These are phyloP conservation scores for Pseudevernia furfuracea DNA, from an alignment of 495 filamentous ascomycete genomes.

Conservation along the genomic window DNA sequence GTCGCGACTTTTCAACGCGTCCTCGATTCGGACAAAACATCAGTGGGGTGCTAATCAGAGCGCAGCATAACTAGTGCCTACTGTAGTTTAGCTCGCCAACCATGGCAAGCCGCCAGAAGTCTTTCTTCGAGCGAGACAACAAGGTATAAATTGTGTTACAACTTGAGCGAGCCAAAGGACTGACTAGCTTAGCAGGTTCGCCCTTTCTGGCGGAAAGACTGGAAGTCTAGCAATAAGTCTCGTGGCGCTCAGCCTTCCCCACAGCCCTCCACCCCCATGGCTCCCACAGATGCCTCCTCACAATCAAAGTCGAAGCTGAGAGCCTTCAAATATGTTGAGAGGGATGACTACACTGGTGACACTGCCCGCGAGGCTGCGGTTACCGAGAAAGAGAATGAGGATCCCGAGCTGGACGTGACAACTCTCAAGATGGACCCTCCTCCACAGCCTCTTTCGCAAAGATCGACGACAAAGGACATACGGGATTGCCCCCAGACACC, in stretches of 20 bases:
- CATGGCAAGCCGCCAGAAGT: constrained; percentile 39
- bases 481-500: constrained; percentile 64
- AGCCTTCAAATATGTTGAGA: constrained; percentile 46
- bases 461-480: constrained; percentile 31
- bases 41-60: constrained; percentile 11
- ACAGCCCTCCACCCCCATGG: not conserved
- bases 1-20: constrained; percentile 4
- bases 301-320: constrained; percentile 53
- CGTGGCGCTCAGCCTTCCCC: not conserved
- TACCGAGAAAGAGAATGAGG: constrained; percentile 31
- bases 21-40: constrained; percentile 4
- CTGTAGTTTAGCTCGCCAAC: not conserved
- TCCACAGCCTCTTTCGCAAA: constrained; percentile 28
- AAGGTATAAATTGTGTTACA: constrained; percentile 11
- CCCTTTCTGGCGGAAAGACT: constrained; percentile 18
- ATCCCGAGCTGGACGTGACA: constrained; percentile 30
- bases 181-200: constrained; percentile 13
- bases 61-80: not conserved
- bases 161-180: not conserved
- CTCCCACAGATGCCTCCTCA: constrained; percentile 34
- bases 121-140: constrained; percentile 38
- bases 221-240: constrained; percentile 9
- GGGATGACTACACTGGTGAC: constrained; percentile 16
- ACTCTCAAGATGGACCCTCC: constrained; percentile 29
- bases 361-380: constrained; percentile 13